Base-by-base conservation (phyloP, 345 rosid genomes). In the Durio zibethinus region DNA sequence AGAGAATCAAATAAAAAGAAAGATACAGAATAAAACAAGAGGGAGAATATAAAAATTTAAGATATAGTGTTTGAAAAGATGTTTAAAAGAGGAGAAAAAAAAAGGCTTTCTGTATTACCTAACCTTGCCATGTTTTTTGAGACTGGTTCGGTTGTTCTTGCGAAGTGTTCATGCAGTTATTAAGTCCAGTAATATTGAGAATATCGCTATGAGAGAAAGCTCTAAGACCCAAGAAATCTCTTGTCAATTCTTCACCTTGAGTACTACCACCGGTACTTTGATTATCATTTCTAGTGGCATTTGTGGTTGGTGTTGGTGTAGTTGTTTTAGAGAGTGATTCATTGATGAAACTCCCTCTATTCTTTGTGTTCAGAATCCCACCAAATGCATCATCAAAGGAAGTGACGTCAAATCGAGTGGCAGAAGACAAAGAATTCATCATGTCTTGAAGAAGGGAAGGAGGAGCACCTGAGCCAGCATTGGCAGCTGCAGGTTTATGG, bases 161-260 rank as follows among this genome's bases (percentile, higher is more conserved):
- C 63, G 87, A 64, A 78, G 81, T 52, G 76, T 86, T 84, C 35
- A 89, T 85, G 87, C 89, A 88, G 35, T 83, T 87, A 8, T 88
- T 90, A 42, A 93, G 85, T 43, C 90, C 94, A 31, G 92, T 89
- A 72, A 91, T 85, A 74, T 82, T 89, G 70, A 95, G 79, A 76
- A 95, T 87, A 80, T 90, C 95, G 78, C 83, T 87, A n/a, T 88
- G 94, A 57, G 95, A 89, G 40, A 91, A 83, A 4, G 94, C 86
- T 79, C 92, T 83, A 47, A 93, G 72, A 42, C 96, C 97, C 84
- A 93, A 86, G 90, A 94, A 94, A 80, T 94, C 98, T 85, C 98
- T 90, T 0, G 98, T 94, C 84, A 91, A 68, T 29, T 81, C 94
- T 78, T 87, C 93, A 50, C 87, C 79, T 20, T 74, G 83, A 45